Conservation (phyloP, 306 rosid genomes). For the Quercus berberidifolia region DNA sequence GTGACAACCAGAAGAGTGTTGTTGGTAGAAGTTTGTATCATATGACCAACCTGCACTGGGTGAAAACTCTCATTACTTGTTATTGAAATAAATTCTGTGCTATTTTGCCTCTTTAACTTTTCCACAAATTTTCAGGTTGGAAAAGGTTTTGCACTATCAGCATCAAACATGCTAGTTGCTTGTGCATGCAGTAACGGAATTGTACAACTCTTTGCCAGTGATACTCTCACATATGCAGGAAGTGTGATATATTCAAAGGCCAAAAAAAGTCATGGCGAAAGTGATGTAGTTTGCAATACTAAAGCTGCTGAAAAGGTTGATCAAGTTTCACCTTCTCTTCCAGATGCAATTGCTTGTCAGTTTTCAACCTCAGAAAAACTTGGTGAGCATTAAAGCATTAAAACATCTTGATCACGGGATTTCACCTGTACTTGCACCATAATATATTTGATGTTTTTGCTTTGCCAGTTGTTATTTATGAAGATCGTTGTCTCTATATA, state of each 20-base stretch:
- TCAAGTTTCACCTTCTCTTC: constrained; percentile 38
- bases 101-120: constrained; percentile 1
- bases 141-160: constrained; percentile 60
- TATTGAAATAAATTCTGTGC: neutral
- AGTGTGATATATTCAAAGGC: constrained; percentile 50
- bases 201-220: constrained; percentile 46
- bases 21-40: neutral
- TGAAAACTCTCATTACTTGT: neutral
- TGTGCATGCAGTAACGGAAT: constrained; percentile 77
- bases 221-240: constrained; percentile 51
- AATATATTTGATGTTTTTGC: constrained; percentile 21
- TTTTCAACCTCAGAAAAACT: constrained; percentile 66
- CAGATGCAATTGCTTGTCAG: constrained; percentile 77
- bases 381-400: constrained; percentile 44
- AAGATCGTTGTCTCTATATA: constrained; percentile 62
- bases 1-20: neutral
- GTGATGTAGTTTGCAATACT: constrained; percentile 19
- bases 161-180: constrained; percentile 59
- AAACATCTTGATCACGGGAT: constrained; percentile 6
- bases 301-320: constrained; percentile 33
- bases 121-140: constrained; percentile 45
- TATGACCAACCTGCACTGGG: neutral
- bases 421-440: constrained; percentile 1
- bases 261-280: constrained; percentile 32
- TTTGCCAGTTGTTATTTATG: constrained; percentile 62